A percentile compares a stretch with the other conserved stretches of the same genome.
Evolutionary conservation across 306 rosid species (phyloP).

Genomic region (Lathyrus tuberosus): DNA sequence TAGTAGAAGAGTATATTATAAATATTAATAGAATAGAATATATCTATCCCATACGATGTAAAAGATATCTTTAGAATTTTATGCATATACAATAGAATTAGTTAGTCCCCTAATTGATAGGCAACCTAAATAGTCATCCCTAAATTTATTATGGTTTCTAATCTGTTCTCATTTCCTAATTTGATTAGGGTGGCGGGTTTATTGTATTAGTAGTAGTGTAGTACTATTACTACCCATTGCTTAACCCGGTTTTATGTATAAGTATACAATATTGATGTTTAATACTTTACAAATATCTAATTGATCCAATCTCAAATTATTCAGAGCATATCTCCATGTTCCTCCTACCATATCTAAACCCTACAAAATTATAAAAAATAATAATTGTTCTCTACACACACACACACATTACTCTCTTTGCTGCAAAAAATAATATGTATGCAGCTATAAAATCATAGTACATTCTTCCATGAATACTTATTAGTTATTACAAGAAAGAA

Average conservation of each 20-base stretch:
- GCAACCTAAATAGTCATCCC: constrained; percentile 3
- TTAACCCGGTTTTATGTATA: background rate
- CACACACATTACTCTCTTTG: background rate
- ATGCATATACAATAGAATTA: constrained; percentile 5
- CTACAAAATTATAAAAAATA: constrained; percentile 20
- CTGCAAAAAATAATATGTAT: background rate
- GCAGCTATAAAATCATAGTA: constrained; percentile 27
- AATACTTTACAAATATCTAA: background rate
- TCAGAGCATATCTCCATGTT: background rate
- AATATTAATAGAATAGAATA: constrained; percentile 17
- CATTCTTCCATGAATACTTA: constrained; percentile 30
- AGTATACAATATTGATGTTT: background rate
- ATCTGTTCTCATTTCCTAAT: background rate
- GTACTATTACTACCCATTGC: constrained; percentile 1
- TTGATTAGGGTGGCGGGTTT: constrained; percentile 1
- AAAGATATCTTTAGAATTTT: background rate
- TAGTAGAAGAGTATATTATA: constrained; percentile 5
- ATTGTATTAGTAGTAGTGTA: background rate
- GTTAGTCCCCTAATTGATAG: background rate
- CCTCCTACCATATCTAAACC: constrained; percentile 1
- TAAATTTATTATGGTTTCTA: constrained; percentile 22
- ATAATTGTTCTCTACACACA: constrained; percentile 1
- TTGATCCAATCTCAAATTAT: constrained; percentile 6
- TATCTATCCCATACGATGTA: constrained; percentile 7
- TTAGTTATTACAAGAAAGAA: constrained; percentile 33